Conservation (phyloP, 2,329 filamentous ascomycete species). For the Claviceps pusilla region DNA sequence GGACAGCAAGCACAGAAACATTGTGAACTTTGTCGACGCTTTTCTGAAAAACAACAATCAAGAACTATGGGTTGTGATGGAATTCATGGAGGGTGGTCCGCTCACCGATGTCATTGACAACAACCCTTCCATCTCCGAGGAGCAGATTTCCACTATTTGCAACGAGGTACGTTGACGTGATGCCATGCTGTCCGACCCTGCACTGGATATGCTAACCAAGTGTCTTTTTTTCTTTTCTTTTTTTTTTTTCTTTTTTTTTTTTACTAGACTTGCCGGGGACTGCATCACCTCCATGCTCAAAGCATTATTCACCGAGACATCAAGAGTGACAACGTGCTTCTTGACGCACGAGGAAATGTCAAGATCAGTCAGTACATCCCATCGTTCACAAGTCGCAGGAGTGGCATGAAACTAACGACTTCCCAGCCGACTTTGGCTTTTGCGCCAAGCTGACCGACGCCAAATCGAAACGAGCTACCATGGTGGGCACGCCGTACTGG, state of each 20-base stretch:
- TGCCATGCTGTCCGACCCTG: background rate
- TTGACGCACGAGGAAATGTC: slow-evolving; percentile 87
- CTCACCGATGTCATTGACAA: slow-evolving; percentile 98
- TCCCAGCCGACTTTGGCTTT: slow-evolving; percentile 91
- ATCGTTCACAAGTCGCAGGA: background rate
- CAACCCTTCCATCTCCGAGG: slow-evolving; percentile 82
- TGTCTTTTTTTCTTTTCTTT: background rate
- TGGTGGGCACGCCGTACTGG: slow-evolving; percentile 99
- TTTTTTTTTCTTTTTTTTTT: background rate
- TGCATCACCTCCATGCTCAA: slow-evolving; percentile 87
- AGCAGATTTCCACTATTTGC: slow-evolving; percentile 96
- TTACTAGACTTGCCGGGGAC: slow-evolving; percentile 74
- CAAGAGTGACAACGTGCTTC: slow-evolving; percentile 95
- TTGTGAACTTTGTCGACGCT: slow-evolving; percentile 96
- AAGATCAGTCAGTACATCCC: slow-evolving; percentile 67
- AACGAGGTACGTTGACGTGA: slow-evolving; percentile 57
- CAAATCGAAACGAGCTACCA: slow-evolving; percentile 92
- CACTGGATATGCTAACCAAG: background rate
- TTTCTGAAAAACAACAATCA: slow-evolving; percentile 89
- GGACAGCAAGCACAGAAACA: slow-evolving; percentile 93
- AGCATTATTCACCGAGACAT: slow-evolving; percentile 98
- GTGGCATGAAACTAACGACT: slow-evolving; percentile 17
- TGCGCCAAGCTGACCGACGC: slow-evolving; percentile 96
- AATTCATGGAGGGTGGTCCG: slow-evolving; percentile 97
- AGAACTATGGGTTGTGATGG: slow-evolving; percentile 99